phyloP scores from a whole-genome alignment of 176 grass and related monocot species.

The Carex parvula region DNA sequence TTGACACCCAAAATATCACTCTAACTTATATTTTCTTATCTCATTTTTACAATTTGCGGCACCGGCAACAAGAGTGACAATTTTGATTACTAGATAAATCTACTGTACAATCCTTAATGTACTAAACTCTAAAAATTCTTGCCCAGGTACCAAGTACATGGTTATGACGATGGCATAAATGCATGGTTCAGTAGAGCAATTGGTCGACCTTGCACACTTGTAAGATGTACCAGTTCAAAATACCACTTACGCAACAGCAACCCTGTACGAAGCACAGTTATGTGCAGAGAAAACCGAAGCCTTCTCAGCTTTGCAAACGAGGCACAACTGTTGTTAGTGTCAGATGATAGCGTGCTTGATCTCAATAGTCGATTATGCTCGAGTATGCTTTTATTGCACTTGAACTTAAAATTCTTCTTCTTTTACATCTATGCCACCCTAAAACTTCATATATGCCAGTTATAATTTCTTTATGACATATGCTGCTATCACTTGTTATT shows the following conservation, averaged over 20 bases:
- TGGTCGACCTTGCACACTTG: conserved; percentile 55
- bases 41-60: neutral
- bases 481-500: neutral
- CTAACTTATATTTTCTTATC: neutral
- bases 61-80: neutral
- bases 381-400: conserved; percentile 37
- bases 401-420: conserved; percentile 6
- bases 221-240: conserved; percentile 71
- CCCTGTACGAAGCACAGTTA: conserved; percentile 14
- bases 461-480: conserved; percentile 18
- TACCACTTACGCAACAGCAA: conserved; percentile 30
- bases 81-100: neutral
- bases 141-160: conserved; percentile 62
- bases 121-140: conserved; percentile 9
- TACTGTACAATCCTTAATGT: neutral
- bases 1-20: neutral
- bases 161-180: conserved; percentile 56
- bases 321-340: conserved; percentile 74
- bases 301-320: conserved; percentile 87
- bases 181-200: conserved; percentile 82
- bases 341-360: conserved; percentile 69
- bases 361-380: conserved; percentile 65
- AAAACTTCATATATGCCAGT: conserved; percentile 5
- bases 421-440: neutral
- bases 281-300: conserved; percentile 68